Evolutionary conservation across 129 eudicot genomes (phyloP), one percentile per base, ranked within the genome.

Genomic region (Mikania micrantha): DNA sequence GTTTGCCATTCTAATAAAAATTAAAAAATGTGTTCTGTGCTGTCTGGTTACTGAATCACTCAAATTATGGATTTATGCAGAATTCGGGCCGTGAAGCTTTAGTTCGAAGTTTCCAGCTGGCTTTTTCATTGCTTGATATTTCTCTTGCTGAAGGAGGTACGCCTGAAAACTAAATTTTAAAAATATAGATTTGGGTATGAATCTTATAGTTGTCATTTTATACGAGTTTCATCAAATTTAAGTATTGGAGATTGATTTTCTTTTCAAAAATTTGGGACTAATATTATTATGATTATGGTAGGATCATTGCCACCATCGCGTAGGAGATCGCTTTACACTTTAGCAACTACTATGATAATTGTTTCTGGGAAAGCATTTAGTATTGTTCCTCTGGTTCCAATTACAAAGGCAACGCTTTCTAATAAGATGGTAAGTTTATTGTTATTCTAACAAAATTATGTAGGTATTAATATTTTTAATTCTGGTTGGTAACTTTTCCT

Each of bases 81-180:
- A 81, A 81, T 68, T 94, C 97, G 6, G 77, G 89, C 5, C 84
- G 66, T 12, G 99, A 94, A 81, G 93, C 83, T 53, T 79, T 90
- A 7, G 84, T 94, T 59, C 84, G 88, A 61, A 82, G 95, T 87
- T 94, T 89, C 74, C 97, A 89, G 87, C 83, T 94, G 36, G 97
- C 99, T 45, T 94, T 94, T 87, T 87, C 99, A 5, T 72, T 94
- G 64, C 79, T 88, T 61, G 45, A 67, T 64, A 56, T 86, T 83
- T 81, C 97, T 79, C 81, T 90, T 67, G 74, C 85, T 53, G 85
- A 85, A 78, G 90, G 82, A 90, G 99, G 99, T 94, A 78, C 19
- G 76, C 48, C 35, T 67, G 59, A 66, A 64, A 61, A 52, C n/a
- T 40, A 56, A 12, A 66, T 53, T 22, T 28, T 38, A 24, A 22